A percentile compares a stretch with the other conserved stretches of the same genome.
phyloP scores from a whole-genome alignment of 2,329 filamentous ascomycete species.

The Neonectria faginata region DNA sequence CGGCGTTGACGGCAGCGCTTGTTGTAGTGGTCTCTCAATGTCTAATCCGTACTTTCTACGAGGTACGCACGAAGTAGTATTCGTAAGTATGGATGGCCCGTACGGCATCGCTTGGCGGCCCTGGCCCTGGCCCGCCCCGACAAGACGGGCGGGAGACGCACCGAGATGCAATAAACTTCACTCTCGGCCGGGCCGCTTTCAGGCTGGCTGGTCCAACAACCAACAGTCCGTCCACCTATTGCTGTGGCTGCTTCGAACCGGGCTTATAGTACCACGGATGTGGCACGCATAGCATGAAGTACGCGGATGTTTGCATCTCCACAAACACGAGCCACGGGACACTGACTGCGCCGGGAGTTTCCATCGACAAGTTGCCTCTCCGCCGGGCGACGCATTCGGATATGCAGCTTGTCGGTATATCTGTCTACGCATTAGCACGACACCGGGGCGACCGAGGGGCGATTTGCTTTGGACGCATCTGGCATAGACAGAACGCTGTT shows the following conservation, averaged over 20 bases:
- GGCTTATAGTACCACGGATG: neutral
- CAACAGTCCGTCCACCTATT: neutral
- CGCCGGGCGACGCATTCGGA: neutral
- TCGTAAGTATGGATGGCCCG: neutral
- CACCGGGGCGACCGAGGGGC: conserved; percentile 20
- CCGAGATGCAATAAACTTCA: neutral
- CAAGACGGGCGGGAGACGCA: conserved; percentile 10
- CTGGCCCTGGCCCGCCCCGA: conserved; percentile 5
- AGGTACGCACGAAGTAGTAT: neutral
- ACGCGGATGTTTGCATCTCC: neutral
- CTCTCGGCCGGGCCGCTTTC: conserved; percentile 1
- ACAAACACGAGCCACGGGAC: neutral
- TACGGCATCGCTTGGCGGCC: neutral
- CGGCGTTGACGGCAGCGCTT: neutral
- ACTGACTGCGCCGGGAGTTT: neutral
- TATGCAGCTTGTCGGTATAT: conserved; percentile 4
- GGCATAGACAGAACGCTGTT: conserved; percentile 13
- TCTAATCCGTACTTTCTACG: neutral
- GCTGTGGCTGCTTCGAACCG: neutral
- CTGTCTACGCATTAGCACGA: conserved; percentile 11
- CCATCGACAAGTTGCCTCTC: neutral
- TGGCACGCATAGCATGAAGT: neutral
- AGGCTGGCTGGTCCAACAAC: conserved; percentile 7
- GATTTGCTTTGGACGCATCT: conserved; percentile 6
- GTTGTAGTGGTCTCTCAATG: neutral